These are phyloP conservation scores for Lagenidium giganteum DNA, from an alignment of 352 stramenopile genomes.

Conservation along the genomic window DNA sequence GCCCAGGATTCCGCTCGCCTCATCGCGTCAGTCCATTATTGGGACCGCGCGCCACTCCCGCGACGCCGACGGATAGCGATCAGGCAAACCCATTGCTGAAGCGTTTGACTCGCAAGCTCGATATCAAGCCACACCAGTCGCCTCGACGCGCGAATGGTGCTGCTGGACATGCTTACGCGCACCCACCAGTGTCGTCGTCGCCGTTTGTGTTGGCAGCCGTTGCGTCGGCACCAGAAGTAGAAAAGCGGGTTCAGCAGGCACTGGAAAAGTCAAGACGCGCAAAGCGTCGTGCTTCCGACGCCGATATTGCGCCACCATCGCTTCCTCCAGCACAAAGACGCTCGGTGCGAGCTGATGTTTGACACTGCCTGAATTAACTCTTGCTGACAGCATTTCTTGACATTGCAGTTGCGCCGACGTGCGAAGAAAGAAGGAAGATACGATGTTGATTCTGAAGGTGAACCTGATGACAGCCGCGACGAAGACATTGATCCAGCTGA, in stretches of 20 bases:
- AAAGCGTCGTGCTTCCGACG: constrained; percentile 23
- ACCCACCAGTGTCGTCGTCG: constrained; percentile 7
- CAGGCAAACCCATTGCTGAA: constrained; percentile 22
- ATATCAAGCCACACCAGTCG: constrained; percentile 78
- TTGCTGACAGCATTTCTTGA: too few relatives aligned
- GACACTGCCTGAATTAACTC: too few relatives aligned
- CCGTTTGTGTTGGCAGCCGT: constrained; percentile 8
- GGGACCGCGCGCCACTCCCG: constrained; percentile 27
- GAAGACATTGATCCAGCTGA: constrained; percentile 39
- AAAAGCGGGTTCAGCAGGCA: too few relatives aligned
- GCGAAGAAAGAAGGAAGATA: constrained; percentile 13
- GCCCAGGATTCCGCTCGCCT: constrained; percentile 13
- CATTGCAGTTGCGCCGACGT: constrained; percentile 26
- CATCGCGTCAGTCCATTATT: constrained; percentile 43
- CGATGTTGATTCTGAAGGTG: constrained; percentile 4
- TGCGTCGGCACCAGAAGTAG: constrained; percentile 2
- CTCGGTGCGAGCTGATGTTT: constrained; percentile 14
- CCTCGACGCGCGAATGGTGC: constrained; percentile 32
- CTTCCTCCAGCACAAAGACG: constrained; percentile 5
- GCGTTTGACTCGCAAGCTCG: constrained; percentile 46
- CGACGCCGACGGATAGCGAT: constrained; percentile 10
- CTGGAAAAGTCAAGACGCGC: too few relatives aligned
- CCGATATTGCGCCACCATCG: constrained; percentile 9
- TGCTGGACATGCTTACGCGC: neutral
- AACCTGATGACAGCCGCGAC: constrained; percentile 26